Evolutionary conservation across 2,329 filamentous ascomycete genomes (phyloP), one percentile per base, ranked within the genome.

Genomic region (Colletotrichum phormii): DNA sequence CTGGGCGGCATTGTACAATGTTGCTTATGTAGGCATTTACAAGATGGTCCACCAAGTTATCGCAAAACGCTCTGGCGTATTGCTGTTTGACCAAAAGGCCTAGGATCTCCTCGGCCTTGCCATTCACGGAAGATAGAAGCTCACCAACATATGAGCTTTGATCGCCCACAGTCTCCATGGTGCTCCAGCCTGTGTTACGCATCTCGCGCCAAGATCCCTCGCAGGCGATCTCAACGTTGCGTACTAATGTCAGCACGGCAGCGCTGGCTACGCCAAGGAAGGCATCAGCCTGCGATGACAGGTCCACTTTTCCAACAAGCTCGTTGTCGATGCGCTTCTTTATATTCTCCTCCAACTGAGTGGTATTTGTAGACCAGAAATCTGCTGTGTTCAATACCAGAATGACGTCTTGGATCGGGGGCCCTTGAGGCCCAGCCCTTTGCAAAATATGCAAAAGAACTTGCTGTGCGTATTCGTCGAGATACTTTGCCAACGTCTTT

Each of bases 201-300:
- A 99, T 99, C 84, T 98, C 97, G 69, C 95, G 91, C 97, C 96
- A 99, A 18, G 93, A 92, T 0, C 93, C 90, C 75, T 98, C 96
- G 77, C 95, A 93, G 64, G 93, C 93, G 0, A 92, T 81, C 80
- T 98, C 95, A 5, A 98, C 94, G 78, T 92, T 92, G 73, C 94
- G 92, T 5, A 98, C 95, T 58, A 99, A 87, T 0, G 93, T 90
- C 62, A 97, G 88, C 6, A 99, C 93, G 4, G 95, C 93, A 13
- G 95, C 93, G 79, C 94, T 96, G 2, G 96, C 97, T 49, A 99
- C 96, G 3, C 95, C 95, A 86, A 99, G 93, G 82, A 98, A 99
- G 0, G 95, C 92, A 82, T 99, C 97, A 0, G 95, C 95, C 81
- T 98, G 97, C 29, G 93, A 96, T 66, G 97, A 95, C 24, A 99